phyloP scores from a whole-genome alignment of 352 stramenopile species.

The Phytopythium oedochilum region DNA sequence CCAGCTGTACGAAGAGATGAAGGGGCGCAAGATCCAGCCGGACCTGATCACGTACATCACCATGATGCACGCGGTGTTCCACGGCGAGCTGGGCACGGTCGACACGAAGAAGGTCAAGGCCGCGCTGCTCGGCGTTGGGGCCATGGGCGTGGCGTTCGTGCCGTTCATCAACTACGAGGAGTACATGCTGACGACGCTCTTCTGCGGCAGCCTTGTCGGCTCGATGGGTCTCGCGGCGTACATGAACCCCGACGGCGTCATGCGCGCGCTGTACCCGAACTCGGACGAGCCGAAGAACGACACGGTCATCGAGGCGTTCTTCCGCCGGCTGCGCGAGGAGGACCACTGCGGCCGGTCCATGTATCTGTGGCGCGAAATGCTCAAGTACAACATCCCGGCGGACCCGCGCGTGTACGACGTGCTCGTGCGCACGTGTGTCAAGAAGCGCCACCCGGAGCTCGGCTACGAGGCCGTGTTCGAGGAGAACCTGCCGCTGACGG shows the following conservation, averaged over 20 bases:
- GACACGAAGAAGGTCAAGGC: conserved; percentile 67
- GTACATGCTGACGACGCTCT: conserved; percentile 68
- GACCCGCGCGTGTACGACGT: conserved; percentile 77
- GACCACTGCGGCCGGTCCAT: conserved; percentile 80
- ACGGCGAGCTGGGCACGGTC: conserved; percentile 64
- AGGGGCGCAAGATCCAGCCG: conserved; percentile 57
- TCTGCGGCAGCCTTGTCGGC: conserved; percentile 65
- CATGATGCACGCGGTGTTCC: conserved; percentile 86
- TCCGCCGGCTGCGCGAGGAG: conserved; percentile 77
- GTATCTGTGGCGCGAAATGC: conserved; percentile 85
- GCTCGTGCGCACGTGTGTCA: conserved; percentile 75
- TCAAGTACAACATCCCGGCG: conserved; percentile 56
- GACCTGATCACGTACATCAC: conserved; percentile 81
- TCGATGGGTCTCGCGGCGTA: conserved; percentile 82
- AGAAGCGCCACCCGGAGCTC: conserved; percentile 80
- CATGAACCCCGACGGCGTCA: conserved; percentile 81
- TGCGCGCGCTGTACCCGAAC: conserved; percentile 78
- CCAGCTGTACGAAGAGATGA: conserved; percentile 85
- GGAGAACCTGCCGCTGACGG: conserved; percentile 43
- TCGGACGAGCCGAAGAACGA: conserved; percentile 61
- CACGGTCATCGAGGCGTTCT: conserved; percentile 75
- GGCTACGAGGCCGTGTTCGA: conserved; percentile 70
- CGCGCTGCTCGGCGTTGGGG: conserved; percentile 48
- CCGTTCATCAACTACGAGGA: conserved; percentile 74
- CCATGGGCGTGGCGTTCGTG: conserved; percentile 47